Percentiles rank a stretch among this genome's conserved stretches.
Conservation (phyloP, 441 rosid genomes). For the Flueggea neowawraea region DNA sequence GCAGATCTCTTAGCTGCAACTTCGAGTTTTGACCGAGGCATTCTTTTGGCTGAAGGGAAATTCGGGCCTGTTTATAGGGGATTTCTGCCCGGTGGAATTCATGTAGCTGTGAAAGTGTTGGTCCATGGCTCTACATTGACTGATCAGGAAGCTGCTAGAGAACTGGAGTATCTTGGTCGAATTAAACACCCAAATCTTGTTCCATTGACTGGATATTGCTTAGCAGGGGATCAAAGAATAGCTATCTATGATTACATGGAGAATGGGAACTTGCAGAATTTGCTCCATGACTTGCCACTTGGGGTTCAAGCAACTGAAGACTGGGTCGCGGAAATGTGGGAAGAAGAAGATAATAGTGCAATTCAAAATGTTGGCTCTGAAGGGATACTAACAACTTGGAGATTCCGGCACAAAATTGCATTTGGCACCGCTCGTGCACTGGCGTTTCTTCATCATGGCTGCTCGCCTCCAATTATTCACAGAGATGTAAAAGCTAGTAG, state of each 20-base stretch:
- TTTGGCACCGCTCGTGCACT: conserved; percentile 90
- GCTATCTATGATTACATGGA: conserved; percentile 98
- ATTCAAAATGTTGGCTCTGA: conserved; percentile 61
- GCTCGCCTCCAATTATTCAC: conserved; percentile 86
- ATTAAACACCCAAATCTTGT: conserved; percentile 91
- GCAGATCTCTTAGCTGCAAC: conserved; percentile 91
- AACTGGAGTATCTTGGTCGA: conserved; percentile 86
- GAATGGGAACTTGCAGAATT: conserved; percentile 90
- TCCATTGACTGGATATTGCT: conserved; percentile 84
- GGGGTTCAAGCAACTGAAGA: conserved; percentile 77
- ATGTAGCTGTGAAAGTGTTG: conserved; percentile 91
- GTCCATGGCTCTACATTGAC: conserved; percentile 87
- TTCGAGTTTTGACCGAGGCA: conserved; percentile 80
- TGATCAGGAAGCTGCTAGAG: conserved; percentile 88
- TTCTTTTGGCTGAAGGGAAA: conserved; percentile 88
- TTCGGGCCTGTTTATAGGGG: conserved; percentile 96
- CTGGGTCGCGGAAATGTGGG: conserved; percentile 75
- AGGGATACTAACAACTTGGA: conserved; percentile 70
- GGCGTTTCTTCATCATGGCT: conserved; percentile 93
- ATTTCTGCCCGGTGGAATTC: conserved; percentile 90
- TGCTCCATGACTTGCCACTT: conserved; percentile 86
- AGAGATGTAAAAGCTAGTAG: conserved; percentile 92
- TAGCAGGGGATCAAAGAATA: conserved; percentile 92
- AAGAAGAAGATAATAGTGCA: conserved; percentile 50
- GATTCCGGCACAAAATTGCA: conserved; percentile 77